Percentiles rank a stretch among this genome's conserved stretches.
These are phyloP conservation scores for Kurtzmaniella quercitrusa DNA, from an alignment of 1,139 yeast genomes.

Conservation along the genomic window DNA sequence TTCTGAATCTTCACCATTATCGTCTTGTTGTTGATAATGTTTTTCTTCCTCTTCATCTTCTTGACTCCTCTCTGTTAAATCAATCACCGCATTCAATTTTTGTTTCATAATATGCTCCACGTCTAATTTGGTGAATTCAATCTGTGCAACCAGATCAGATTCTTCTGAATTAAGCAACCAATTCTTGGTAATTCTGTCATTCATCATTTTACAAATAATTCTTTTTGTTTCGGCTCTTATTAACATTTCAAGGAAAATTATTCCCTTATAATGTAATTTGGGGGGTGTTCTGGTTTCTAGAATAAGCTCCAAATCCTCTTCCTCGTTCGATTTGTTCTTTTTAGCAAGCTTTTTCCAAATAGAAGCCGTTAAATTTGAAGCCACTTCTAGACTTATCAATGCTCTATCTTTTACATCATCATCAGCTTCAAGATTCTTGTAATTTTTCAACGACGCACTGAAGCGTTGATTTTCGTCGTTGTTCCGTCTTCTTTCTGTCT, in stretches of 20 bases:
- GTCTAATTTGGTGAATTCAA: not conserved
- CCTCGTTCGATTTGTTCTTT: not conserved
- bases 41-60: not conserved
- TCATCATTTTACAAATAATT: constrained; percentile 1
- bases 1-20: not conserved
- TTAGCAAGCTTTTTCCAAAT: not conserved
- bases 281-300: not conserved
- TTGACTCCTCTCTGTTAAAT: not conserved
- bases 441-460: constrained; percentile 5
- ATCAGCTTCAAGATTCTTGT: not conserved
- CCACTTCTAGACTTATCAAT: not conserved
- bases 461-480: constrained; percentile 15
- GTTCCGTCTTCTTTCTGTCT: constrained; percentile 15
- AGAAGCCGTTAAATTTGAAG: not conserved
- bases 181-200: not conserved
- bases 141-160: not conserved
- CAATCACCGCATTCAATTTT: not conserved
- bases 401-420: not conserved
- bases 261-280: constrained; percentile 2
- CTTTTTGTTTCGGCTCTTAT: not conserved
- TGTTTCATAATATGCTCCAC: not conserved
- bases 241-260: not conserved
- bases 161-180: not conserved
- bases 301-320: not conserved
- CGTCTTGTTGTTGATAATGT: not conserved